phyloP scores from a whole-genome alignment of 1,284 basidiomycete species.

The Volvariella surrecta region DNA sequence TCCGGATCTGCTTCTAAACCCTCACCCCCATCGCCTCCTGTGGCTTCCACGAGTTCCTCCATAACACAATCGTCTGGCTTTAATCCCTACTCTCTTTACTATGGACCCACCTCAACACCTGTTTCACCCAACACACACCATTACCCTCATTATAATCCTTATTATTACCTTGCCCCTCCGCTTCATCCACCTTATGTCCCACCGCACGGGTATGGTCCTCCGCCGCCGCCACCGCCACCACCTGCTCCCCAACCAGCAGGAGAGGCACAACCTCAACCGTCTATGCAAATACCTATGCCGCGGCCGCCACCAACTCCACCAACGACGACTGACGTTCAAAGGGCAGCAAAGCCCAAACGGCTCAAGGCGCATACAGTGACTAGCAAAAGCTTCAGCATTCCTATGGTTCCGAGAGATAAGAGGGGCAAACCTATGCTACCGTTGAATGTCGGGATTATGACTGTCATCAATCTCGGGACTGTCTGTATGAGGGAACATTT shows the following conservation, averaged over 20 bases:
- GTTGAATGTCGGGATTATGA: constrained; percentile 76
- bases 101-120: constrained; percentile 24
- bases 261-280: too few species aligned
- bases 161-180: constrained; percentile 29
- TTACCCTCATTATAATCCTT: constrained; percentile 27
- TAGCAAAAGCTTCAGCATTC: constrained; percentile 64
- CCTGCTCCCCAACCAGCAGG: too few species aligned
- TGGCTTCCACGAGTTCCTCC: constrained; percentile 11
- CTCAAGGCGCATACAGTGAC: constrained; percentile 73
- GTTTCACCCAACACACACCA: constrained; percentile 24
- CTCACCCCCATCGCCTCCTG: constrained; percentile 12
- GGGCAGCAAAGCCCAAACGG: constrained; percentile 49
- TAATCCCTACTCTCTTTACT: constrained; percentile 30
- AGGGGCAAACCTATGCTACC: constrained; percentile 60
- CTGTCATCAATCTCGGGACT: constrained; percentile 59
- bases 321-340: constrained; percentile 20
- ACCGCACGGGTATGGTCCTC: constrained; percentile 16
- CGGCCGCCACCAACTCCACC: constrained; percentile 14
- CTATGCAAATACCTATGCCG: too few species aligned
- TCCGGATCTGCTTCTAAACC: not conserved
- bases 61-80: constrained; percentile 15
- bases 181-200: constrained; percentile 23
- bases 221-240: constrained; percentile 14
- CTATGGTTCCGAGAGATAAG: constrained; percentile 65
- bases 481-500: constrained; percentile 76